These are phyloP conservation scores for Tolypocladium cylindrosporum DNA, from an alignment of 2,329 filamentous ascomycete species.

Conservation along the genomic window DNA sequence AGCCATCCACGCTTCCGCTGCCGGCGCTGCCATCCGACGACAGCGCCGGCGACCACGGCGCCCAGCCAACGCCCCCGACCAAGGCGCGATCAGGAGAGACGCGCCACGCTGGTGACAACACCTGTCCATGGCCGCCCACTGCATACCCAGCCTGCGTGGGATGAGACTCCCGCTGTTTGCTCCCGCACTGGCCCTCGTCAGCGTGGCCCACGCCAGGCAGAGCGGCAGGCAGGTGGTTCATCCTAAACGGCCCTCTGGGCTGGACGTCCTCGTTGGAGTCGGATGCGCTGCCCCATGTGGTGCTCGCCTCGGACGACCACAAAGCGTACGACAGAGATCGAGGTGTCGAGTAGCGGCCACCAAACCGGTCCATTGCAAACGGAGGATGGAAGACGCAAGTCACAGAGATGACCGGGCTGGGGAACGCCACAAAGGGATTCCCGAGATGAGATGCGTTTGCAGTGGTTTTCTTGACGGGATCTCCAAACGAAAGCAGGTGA, in stretches of 20 bases:
- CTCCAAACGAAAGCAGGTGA: neutral
- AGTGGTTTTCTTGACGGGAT: neutral
- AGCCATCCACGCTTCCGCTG: slow-evolving; percentile 10
- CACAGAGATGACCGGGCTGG: neutral
- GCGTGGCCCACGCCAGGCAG: neutral
- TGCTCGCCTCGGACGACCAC: neutral
- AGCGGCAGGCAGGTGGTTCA: neutral
- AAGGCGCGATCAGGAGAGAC: neutral
- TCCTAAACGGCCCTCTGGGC: neutral
- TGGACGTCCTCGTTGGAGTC: neutral
- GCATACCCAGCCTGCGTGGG: neutral
- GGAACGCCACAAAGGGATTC: neutral
- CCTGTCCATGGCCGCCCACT: neutral
- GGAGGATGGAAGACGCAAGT: neutral
- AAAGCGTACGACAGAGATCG: neutral
- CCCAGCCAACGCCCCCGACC: neutral
- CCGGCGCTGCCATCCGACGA: neutral
- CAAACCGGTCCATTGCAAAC: neutral
- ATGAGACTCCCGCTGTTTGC: neutral
- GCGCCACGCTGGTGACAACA: neutral
- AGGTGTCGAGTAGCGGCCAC: neutral
- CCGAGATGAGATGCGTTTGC: neutral
- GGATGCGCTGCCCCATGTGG: neutral
- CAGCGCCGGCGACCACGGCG: neutral
- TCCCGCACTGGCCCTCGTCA: neutral